These are phyloP conservation scores for Mycena rebaudengoi DNA, from an alignment of 768 basidiomycete species.

Conservation along the genomic window DNA sequence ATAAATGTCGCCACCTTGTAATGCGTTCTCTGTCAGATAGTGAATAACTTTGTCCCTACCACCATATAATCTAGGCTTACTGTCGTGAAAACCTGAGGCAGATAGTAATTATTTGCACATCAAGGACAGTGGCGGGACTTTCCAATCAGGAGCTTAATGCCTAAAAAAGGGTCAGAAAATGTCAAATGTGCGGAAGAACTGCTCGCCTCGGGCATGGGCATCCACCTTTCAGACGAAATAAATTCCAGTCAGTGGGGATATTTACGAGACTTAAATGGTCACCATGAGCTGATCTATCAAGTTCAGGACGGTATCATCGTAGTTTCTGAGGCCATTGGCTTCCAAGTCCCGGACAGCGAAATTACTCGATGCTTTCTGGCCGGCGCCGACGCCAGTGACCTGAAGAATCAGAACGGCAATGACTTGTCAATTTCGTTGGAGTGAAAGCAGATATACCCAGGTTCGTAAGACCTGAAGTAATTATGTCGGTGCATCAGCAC, in stretches of 20 bases:
- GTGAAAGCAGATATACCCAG: too few relatives aligned
- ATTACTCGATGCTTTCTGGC: slow-evolving; percentile 34
- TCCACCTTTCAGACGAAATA: too few relatives aligned
- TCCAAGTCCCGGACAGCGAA: slow-evolving; percentile 44
- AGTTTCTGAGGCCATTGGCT: slow-evolving; percentile 41
- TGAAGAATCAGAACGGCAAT: slow-evolving; percentile 39
- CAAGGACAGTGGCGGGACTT: background rate
- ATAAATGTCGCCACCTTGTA: slow-evolving; percentile 42
- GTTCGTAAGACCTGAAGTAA: too few relatives aligned
- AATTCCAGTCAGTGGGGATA: too few relatives aligned
- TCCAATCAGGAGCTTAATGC: slow-evolving; percentile 31
- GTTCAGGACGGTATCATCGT: slow-evolving; percentile 45
- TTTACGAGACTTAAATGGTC: too few relatives aligned
- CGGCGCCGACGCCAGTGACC: slow-evolving; percentile 37
- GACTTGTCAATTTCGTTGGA: background rate
- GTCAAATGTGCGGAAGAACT: too few relatives aligned
- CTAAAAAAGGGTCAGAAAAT: too few relatives aligned
- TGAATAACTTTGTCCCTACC: too few relatives aligned
- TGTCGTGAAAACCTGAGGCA: slow-evolving; percentile 27
- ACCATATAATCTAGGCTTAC: slow-evolving; percentile 31
- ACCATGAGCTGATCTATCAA: slow-evolving; percentile 49
- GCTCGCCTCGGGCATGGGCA: too few relatives aligned
- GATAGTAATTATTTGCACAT: background rate
- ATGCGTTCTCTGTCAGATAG: slow-evolving; percentile 37
- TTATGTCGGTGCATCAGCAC: too few relatives aligned